Conservation (phyloP, 2,329 filamentous ascomycete species). For the Elsinoe arachidis region DNA sequence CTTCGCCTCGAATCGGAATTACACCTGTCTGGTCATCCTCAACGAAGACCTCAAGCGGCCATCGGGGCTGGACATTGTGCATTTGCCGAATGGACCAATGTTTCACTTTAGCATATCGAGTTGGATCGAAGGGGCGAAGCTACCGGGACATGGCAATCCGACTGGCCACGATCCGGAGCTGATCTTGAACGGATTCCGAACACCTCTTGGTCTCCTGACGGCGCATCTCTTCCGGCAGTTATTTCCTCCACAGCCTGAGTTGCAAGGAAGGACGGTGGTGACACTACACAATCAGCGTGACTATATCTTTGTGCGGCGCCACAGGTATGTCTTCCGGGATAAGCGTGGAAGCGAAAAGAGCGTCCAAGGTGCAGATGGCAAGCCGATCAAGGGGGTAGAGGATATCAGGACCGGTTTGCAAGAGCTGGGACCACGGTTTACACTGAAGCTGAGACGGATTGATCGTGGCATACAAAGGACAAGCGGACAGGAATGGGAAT, state of each 20-base stretch:
- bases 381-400: slow-evolving; percentile 75
- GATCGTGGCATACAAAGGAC: slow-evolving; percentile 77
- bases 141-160: slow-evolving; percentile 83
- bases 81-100: slow-evolving; percentile 76
- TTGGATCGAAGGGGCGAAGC: slow-evolving; percentile 78
- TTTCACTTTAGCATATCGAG: slow-evolving; percentile 89
- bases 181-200: slow-evolving; percentile 89
- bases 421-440: slow-evolving; percentile 77
- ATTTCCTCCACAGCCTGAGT: slow-evolving; percentile 73
- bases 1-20: slow-evolving; percentile 74
- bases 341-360: slow-evolving; percentile 81
- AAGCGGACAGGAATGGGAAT: slow-evolving; percentile 84
- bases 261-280: slow-evolving; percentile 79
- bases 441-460: slow-evolving; percentile 78
- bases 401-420: slow-evolving; percentile 79
- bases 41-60: slow-evolving; percentile 85
- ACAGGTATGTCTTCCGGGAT: slow-evolving; percentile 88
- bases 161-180: slow-evolving; percentile 88
- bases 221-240: slow-evolving; percentile 74
- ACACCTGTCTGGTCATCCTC: slow-evolving; percentile 74
- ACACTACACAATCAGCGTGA: slow-evolving; percentile 93
- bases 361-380: slow-evolving; percentile 71
- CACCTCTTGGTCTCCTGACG: slow-evolving; percentile 78
- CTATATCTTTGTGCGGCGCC: slow-evolving; percentile 85
- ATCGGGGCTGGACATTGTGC: slow-evolving; percentile 71